Percentiles rank a stretch among this genome's conserved stretches.
These are phyloP conservation scores for Saccharomyces mikatae DNA, from an alignment of 805 yeast genomes.

Conservation along the genomic window DNA sequence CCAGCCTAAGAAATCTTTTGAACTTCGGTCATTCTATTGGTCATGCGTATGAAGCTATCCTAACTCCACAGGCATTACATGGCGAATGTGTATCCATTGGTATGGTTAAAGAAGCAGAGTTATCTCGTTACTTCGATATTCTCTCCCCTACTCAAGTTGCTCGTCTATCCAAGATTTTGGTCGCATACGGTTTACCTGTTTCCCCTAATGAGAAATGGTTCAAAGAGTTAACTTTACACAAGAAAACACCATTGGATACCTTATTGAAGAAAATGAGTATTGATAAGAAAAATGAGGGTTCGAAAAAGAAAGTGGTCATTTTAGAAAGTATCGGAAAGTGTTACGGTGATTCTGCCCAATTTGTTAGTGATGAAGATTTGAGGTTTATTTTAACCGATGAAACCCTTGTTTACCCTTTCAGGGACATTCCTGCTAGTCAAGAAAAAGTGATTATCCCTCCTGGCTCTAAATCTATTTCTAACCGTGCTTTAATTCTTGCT, in stretches of 20 bases:
- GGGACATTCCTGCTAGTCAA: conserved; percentile 22
- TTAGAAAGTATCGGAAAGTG: conserved; percentile 82
- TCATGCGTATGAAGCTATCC: conserved; percentile 95
- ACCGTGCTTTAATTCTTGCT: conserved; percentile 87
- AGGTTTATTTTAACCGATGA: conserved; percentile 80
- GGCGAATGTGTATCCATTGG: conserved; percentile 99
- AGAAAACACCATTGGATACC: conserved; percentile 66
- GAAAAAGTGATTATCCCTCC: conserved; percentile 64
- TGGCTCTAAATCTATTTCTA: conserved; percentile 94
- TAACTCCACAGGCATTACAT: conserved; percentile 92
- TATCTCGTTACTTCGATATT: conserved; percentile 84
- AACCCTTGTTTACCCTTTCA: conserved; percentile 55
- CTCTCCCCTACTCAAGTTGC: conserved; percentile 91
- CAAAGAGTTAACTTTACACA: conserved; percentile 57
- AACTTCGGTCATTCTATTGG: conserved; percentile 97
- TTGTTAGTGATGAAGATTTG: conserved; percentile 72
- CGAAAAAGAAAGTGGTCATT: conserved; percentile 78
- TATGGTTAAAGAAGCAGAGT: conserved; percentile 88
- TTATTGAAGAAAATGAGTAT: conserved; percentile 82
- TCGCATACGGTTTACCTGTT: conserved; percentile 80
- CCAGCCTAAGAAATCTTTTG: conserved; percentile 82
- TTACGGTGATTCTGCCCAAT: conserved; percentile 79
- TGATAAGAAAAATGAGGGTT: conserved; percentile 94
- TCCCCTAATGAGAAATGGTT: conserved; percentile 66
- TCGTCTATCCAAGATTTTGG: conserved; percentile 70